Percentiles rank a stretch among this genome's conserved stretches.
Conservation (phyloP, 1,139 yeast genomes). For the Kodamaea fungicola region DNA sequence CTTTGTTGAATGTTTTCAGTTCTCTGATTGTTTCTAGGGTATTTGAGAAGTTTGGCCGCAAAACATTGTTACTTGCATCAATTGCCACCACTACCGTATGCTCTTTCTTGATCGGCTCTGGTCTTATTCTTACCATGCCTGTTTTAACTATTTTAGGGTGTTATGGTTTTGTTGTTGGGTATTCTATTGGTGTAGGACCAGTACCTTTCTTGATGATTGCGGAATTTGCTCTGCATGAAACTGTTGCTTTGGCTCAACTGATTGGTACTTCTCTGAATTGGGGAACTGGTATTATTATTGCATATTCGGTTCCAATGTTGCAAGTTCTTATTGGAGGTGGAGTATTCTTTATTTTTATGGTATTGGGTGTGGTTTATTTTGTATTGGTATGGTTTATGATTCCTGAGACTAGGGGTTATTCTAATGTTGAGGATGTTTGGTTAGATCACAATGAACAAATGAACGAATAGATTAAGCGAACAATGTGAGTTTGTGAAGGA, state of each 20-base stretch:
- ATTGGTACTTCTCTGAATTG: conserved; percentile 21
- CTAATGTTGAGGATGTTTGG: conserved; percentile 30
- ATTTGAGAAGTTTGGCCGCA: conserved; percentile 18
- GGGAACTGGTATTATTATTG: conserved; percentile 19
- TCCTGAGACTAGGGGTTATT: conserved; percentile 34
- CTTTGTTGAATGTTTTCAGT: conserved; percentile 28
- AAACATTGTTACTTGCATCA: conserved; percentile 16
- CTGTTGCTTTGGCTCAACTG: conserved; percentile 20
- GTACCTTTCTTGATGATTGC: conserved; percentile 29
- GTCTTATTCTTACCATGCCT: conserved; percentile 10
- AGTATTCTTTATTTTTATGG: conserved; percentile 29
- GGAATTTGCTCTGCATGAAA: conserved; percentile 19
- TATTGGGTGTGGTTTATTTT: conserved; percentile 19
- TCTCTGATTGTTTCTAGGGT: conserved; percentile 23
- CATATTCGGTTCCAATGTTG: conserved; percentile 26
- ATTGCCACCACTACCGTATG: conserved; percentile 13
- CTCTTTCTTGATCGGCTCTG: conserved; percentile 14
- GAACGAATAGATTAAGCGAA: no score
- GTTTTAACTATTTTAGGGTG: conserved; percentile 15
- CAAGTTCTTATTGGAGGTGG: conserved; percentile 25
- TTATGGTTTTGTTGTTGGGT: conserved; percentile 18
- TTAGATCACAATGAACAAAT: conserved; percentile 4
- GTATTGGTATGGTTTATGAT: conserved; percentile 19
- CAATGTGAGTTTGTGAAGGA: no score
- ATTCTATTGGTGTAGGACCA: conserved; percentile 20